These are phyloP conservation scores for Rhizoclosmatium globosum DNA, from an alignment of 192 early-diverging fungal species.

Conservation along the genomic window DNA sequence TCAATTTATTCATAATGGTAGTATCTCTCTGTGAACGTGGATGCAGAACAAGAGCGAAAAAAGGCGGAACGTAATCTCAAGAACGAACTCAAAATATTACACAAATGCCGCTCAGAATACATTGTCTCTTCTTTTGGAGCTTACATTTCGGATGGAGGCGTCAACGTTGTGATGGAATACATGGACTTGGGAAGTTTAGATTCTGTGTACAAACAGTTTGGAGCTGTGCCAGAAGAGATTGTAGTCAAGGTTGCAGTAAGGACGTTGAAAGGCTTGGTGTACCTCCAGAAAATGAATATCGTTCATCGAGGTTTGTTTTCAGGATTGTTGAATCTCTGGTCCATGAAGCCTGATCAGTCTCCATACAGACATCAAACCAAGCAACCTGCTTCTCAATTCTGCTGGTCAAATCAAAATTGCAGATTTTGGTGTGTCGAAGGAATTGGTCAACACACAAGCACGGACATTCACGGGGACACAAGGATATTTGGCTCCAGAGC, in stretches of 20 bases:
- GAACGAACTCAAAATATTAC: constrained; percentile 88
- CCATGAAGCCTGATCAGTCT: neutral
- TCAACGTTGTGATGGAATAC: constrained; percentile 98
- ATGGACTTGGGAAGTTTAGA: constrained; percentile 94
- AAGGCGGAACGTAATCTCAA: constrained; percentile 81
- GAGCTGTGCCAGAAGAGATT: constrained; percentile 85
- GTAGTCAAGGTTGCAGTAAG: constrained; percentile 88
- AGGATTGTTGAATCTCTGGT: neutral
- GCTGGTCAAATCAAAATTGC: constrained; percentile 93
- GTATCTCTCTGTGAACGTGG: constrained; percentile 27
- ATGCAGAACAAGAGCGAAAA: constrained; percentile 56
- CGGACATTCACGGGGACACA: constrained; percentile 97
- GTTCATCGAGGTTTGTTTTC: constrained; percentile 84
- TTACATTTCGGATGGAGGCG: constrained; percentile 80
- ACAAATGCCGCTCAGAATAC: constrained; percentile 88
- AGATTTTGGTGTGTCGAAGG: constrained; percentile 95
- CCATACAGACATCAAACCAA: constrained; percentile 91
- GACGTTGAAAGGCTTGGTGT: constrained; percentile 92
- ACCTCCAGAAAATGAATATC: constrained; percentile 84
- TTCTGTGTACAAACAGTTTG: constrained; percentile 84
- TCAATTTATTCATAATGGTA: neutral
- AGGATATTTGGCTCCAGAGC: constrained; percentile 71
- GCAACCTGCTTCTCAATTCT: constrained; percentile 92
- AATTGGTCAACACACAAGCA: constrained; percentile 86
- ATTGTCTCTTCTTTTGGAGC: constrained; percentile 96